Evolutionary conservation across 2,329 filamentous ascomycete genomes (phyloP).

Genomic region (Beauveria brongniartii): DNA sequence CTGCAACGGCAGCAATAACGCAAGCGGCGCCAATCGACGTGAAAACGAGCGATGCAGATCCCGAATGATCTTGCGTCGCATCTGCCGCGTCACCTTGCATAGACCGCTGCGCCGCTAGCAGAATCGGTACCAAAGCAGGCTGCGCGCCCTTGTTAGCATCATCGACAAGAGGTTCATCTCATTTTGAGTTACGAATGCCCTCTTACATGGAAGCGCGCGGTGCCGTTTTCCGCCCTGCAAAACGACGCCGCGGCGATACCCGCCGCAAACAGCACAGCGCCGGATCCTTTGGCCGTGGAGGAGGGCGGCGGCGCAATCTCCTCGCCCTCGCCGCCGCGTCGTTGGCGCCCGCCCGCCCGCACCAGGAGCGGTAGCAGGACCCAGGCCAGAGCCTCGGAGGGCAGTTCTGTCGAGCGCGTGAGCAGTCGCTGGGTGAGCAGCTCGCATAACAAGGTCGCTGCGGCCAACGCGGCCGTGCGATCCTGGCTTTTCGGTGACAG

Average conservation of each 20-base stretch:
- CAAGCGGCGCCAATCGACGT: slow-evolving; percentile 1
- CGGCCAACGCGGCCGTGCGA: not conserved
- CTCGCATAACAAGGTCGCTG: slow-evolving; percentile 20
- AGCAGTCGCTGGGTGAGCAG: slow-evolving; percentile 16
- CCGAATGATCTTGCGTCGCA: not conserved
- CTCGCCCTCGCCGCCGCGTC: not conserved
- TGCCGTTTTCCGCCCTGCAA: slow-evolving; percentile 15
- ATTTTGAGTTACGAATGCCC: too few relatives aligned
- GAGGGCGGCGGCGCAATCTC: slow-evolving; percentile 5
- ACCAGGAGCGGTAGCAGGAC: slow-evolving; percentile 20
- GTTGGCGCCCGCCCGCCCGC: not conserved
- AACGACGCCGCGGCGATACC: slow-evolving; percentile 10
- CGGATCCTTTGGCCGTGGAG: not conserved
- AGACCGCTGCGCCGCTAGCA: slow-evolving; percentile 14
- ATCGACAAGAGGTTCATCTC: not conserved
- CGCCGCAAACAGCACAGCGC: slow-evolving; percentile 3
- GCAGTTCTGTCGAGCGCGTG: slow-evolving; percentile 19
- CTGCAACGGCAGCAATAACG: not conserved
- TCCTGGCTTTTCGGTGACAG: not conserved
- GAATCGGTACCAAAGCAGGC: slow-evolving; percentile 19
- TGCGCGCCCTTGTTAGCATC: slow-evolving; percentile 5
- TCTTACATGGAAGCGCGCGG: slow-evolving; percentile 12
- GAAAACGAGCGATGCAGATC: not conserved
- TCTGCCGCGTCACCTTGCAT: not conserved
- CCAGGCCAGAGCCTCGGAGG: slow-evolving; percentile 28